Evolutionary conservation across 805 yeast species (phyloP), one percentile per base, ranked within the genome.

Genomic region (Wickerhamomyces mucosus): DNA sequence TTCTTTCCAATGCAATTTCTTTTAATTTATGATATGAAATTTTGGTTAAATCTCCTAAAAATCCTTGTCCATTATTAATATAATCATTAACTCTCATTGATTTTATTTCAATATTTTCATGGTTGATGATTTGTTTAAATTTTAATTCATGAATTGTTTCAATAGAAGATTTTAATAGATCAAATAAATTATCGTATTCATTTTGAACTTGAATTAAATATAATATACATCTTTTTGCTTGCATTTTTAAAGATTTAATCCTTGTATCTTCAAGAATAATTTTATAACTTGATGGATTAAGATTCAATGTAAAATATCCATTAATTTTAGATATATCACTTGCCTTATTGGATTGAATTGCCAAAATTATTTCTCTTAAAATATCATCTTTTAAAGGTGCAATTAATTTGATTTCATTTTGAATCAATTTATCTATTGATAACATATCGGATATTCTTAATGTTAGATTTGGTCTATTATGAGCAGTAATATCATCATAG

Each of bases 141-240:
- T 56, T 63, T 6, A 61, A 55, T 51, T 92, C 98, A 50, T 89
- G 89, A 13, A 62, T 65, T 0, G 77, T 71, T 22, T 65, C 61
- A 19, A 82, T 83, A 4, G 79, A 80, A 4, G 77, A 69, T 8
- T 81, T 65, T 31, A 85, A 54, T 33, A 84, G 56, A 31, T 81
- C 89, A 33, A 78, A 67, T 28, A 89, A 63, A 40, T 75, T 77
- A 2, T 69, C 61, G 17, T 76, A 76, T 11, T 72, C 70, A 28
- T 61, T 66, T 59, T 92, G 96, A 6, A 92, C 82, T 41, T 86
- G 75, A 39, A 88, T 73, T 46, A 89, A 74, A 48, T 85, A 85
- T 12, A 80, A 58, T n/a, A 88, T 59, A 42, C 86, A 79, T 39
- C 95, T 63, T 52, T 89, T 89, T 1, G 81, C 85, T 48, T 84